Evolutionary conservation across 768 basidiomycete species (phyloP).

Genomic region (Boletus subcaerulescens): DNA sequence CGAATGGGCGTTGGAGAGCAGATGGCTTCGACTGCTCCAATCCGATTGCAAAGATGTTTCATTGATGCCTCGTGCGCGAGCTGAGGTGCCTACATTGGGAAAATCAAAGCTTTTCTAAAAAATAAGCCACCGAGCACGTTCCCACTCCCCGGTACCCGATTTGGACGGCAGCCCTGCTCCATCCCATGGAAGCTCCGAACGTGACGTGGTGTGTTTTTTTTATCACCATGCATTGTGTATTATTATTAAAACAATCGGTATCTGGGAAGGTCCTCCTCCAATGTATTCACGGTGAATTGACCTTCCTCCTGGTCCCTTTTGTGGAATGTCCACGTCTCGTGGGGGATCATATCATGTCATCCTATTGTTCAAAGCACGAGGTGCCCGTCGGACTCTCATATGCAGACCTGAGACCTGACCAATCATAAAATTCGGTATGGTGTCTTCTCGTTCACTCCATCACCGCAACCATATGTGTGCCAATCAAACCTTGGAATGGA

Average conservation of each 20-base stretch:
- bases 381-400: not conserved
- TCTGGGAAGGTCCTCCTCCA: not conserved
- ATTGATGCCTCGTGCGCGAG: slow-evolving; percentile 57
- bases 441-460: slow-evolving; percentile 12
- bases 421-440: slow-evolving; percentile 8
- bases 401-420: not conserved
- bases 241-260: not conserved
- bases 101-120: slow-evolving; percentile 1
- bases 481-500: slow-evolving; percentile 26
- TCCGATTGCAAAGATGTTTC: slow-evolving; percentile 47
- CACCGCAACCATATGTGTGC: slow-evolving; percentile 18
- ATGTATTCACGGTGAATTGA: not conserved
- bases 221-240: not conserved
- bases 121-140: slow-evolving; percentile 3
- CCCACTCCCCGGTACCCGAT: slow-evolving; percentile 6
- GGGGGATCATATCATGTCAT: not conserved
- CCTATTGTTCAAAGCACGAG: slow-evolving; percentile 8
- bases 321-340: not conserved
- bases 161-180: slow-evolving; percentile 35
- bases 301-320: not conserved
- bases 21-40: slow-evolving; percentile 51
- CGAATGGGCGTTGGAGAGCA: slow-evolving; percentile 43
- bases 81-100: slow-evolving; percentile 38
- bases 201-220: not conserved
- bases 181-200: slow-evolving; percentile 54